Percentiles rank a stretch among this genome's conserved stretches.
These are phyloP conservation scores for Diaporthe capsici DNA, from an alignment of 2,329 filamentous ascomycete genomes.

Conservation along the genomic window DNA sequence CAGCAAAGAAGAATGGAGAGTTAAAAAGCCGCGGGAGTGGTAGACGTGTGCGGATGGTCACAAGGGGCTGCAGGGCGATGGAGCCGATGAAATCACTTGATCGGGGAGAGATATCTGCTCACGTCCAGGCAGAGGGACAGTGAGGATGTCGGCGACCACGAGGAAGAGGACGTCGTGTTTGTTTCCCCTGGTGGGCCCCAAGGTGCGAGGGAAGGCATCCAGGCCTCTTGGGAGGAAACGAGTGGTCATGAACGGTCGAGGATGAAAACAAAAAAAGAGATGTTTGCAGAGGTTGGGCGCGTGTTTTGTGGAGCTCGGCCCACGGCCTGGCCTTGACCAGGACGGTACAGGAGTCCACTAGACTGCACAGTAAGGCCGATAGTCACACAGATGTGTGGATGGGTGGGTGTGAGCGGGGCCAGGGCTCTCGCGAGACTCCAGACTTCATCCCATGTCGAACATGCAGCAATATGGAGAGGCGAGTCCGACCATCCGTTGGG, in stretches of 20 bases:
- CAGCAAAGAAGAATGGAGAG: slow-evolving; percentile 24
- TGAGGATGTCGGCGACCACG: not conserved
- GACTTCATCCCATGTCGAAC: slow-evolving; percentile 34
- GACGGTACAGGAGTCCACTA: not conserved
- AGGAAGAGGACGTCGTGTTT: slow-evolving; percentile 11
- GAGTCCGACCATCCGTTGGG: slow-evolving; percentile 29
- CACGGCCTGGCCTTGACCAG: not conserved
- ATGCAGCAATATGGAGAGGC: slow-evolving; percentile 8
- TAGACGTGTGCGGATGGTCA: slow-evolving; percentile 18
- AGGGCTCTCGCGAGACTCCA: slow-evolving; percentile 14
- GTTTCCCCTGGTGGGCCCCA: slow-evolving; percentile 19
- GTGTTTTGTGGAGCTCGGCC: slow-evolving; percentile 31
- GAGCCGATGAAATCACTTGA: slow-evolving; percentile 24
- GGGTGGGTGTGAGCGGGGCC: slow-evolving; percentile 1
- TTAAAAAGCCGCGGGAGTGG: slow-evolving; percentile 11
- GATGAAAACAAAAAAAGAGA: slow-evolving; percentile 25
- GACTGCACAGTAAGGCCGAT: not conserved
- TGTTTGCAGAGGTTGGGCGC: slow-evolving; percentile 36
- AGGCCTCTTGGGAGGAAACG: slow-evolving; percentile 28
- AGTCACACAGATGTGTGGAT: not conserved
- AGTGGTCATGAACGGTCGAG: slow-evolving; percentile 33
- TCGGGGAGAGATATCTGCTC: slow-evolving; percentile 9
- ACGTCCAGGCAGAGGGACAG: not conserved
- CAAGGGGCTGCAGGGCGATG: slow-evolving; percentile 22
- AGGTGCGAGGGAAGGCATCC: slow-evolving; percentile 25